These are phyloP conservation scores for Syncephalastrum sp. DNA, from an alignment of 371 early-diverging fungal species.

Conservation along the genomic window DNA sequence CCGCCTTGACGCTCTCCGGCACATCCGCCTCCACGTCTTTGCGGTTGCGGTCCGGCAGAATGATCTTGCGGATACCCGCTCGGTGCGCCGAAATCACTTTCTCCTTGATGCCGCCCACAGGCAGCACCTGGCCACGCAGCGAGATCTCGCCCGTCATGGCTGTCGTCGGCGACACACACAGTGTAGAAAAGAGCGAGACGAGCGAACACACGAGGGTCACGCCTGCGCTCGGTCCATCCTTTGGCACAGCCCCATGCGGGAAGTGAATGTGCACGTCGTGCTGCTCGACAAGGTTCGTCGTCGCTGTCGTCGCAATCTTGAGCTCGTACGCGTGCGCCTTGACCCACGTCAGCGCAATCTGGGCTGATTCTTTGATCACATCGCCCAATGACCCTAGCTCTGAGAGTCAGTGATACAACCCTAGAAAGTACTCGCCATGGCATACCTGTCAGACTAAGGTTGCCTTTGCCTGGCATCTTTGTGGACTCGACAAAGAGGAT, in stretches of 20 bases:
- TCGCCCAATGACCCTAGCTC: constrained; percentile 75
- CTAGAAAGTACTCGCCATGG: not conserved
- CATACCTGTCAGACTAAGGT: constrained; percentile 68
- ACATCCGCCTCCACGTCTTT: constrained; percentile 69
- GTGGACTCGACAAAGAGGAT: constrained; percentile 83
- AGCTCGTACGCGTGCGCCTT: constrained; percentile 68
- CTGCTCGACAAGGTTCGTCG: constrained; percentile 47
- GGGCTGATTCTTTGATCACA: constrained; percentile 87
- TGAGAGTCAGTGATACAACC: constrained; percentile 1
- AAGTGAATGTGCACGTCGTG: constrained; percentile 83
- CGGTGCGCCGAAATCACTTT: constrained; percentile 86
- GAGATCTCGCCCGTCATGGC: constrained; percentile 92
- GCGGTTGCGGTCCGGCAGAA: constrained; percentile 59
- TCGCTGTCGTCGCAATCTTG: constrained; percentile 42
- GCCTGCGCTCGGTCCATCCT: constrained; percentile 61
- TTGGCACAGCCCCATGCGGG: constrained; percentile 67
- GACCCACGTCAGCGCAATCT: constrained; percentile 80
- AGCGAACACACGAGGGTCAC: constrained; percentile 44
- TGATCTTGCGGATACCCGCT: constrained; percentile 66
- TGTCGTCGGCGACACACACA: constrained; percentile 54
- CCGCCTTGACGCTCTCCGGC: constrained; percentile 60
- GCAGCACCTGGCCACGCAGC: constrained; percentile 78
- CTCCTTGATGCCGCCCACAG: constrained; percentile 87
- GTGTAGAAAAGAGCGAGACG: constrained; percentile 71
- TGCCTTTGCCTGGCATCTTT: constrained; percentile 73